Percentiles rank a stretch among this genome's conserved stretches.
phyloP scores from a whole-genome alignment of 129 eudicot genomes.

The Glebionis coronaria region DNA sequence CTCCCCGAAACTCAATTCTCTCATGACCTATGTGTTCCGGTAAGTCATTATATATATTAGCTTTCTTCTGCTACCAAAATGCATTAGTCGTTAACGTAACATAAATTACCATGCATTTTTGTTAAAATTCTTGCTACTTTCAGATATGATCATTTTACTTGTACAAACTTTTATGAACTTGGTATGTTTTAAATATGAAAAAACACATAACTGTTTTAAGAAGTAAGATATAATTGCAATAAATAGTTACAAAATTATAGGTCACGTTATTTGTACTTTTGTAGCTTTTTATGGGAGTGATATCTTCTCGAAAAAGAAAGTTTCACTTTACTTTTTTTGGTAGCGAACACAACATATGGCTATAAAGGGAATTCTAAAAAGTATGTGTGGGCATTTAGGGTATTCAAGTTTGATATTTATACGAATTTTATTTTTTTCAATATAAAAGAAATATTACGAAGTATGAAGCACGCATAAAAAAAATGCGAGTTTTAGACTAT shows the following conservation, averaged over 20 bases:
- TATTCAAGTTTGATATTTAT: not conserved
- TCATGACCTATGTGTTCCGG: slow-evolving; percentile 77
- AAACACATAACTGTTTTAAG: not conserved
- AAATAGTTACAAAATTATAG: slow-evolving; percentile 13
- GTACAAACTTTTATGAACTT: not conserved
- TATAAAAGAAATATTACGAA: too few relatives aligned
- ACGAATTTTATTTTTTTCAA: not conserved
- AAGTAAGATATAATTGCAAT: slow-evolving; percentile 1
- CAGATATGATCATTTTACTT: too few relatives aligned
- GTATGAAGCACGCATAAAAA: not conserved
- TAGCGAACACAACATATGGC: slow-evolving; percentile 6
- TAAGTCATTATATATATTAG: slow-evolving; percentile 4
- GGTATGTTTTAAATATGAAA: too few relatives aligned
- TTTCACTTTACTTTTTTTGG: slow-evolving; percentile 16
- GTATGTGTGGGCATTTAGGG: not conserved
- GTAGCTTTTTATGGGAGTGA: slow-evolving; percentile 24
- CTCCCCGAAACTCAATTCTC: slow-evolving; percentile 50
- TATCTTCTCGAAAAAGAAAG: slow-evolving; percentile 31
- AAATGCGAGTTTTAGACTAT: not conserved
- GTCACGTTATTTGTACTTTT: slow-evolving; percentile 21
- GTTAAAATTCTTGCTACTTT: too few relatives aligned
- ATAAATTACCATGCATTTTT: too few relatives aligned
- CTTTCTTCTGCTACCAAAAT: too few relatives aligned
- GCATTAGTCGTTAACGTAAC: too few relatives aligned
- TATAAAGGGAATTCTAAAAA: slow-evolving; percentile 12